These are phyloP conservation scores for Carex arenaria DNA, from an alignment of 202 grass and related monocot species.

Conservation along the genomic window DNA sequence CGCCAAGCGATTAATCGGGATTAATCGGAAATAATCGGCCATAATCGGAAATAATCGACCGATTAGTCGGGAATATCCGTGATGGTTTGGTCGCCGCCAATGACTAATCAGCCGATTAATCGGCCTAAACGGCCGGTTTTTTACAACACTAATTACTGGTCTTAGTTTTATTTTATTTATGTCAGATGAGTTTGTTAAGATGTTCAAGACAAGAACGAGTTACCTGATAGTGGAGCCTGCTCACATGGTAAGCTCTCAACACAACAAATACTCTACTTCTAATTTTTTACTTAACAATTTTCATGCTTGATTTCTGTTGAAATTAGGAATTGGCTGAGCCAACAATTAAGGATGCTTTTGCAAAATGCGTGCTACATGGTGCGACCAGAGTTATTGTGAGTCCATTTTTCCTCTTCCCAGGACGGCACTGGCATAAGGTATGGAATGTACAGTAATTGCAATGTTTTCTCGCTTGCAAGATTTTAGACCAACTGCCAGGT, in stretches of 20 bases:
- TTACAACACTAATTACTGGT: neutral
- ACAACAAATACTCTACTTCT: neutral
- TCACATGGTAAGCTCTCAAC: slow-evolving; percentile 64
- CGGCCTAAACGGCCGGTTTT: too few species aligned
- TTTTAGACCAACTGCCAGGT: too few species aligned
- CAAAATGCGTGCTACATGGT: slow-evolving; percentile 64
- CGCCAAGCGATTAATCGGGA: too few species aligned
- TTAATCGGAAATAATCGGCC: too few species aligned
- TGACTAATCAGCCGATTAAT: too few species aligned
- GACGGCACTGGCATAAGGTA: slow-evolving; percentile 73
- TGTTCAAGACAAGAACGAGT: slow-evolving; percentile 66
- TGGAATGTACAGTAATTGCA: neutral
- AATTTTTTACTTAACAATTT: neutral
- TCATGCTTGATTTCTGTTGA: slow-evolving; percentile 9
- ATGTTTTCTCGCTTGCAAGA: neutral
- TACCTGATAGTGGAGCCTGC: slow-evolving; percentile 78
- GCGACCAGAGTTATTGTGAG: slow-evolving; percentile 59
- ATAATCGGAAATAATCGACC: too few species aligned
- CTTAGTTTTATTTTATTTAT: slow-evolving; percentile 1
- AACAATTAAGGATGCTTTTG: slow-evolving; percentile 73
- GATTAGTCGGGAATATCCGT: too few species aligned
- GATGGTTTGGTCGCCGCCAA: too few species aligned
- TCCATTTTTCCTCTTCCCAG: slow-evolving; percentile 87
- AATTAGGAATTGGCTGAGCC: slow-evolving; percentile 76
- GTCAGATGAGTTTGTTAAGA: slow-evolving; percentile 72